These are phyloP conservation scores for Xylaria bambusicola DNA, from an alignment of 495 filamentous ascomycete species.

Conservation along the genomic window DNA sequence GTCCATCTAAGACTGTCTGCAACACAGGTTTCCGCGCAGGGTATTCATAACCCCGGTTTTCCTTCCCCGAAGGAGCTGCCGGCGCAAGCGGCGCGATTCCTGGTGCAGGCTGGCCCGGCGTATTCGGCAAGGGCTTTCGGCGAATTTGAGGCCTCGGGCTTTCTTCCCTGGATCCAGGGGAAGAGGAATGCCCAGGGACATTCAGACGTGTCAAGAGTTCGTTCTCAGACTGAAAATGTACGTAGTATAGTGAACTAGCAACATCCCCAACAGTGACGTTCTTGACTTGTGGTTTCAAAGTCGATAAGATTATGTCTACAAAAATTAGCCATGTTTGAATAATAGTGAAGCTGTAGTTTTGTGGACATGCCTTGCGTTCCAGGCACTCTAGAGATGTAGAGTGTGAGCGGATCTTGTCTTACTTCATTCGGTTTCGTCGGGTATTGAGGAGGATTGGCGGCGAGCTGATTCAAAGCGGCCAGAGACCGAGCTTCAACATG, in stretches of 20 bases:
- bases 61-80: conserved; percentile 24
- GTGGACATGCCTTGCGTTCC: conserved; percentile 72
- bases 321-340: conserved; percentile 20
- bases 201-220: conserved; percentile 49
- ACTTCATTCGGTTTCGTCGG: conserved; percentile 70
- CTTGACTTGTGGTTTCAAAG: conserved; percentile 81
- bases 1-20: not conserved
- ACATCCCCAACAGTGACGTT: conserved; percentile 88
- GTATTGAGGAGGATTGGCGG: conserved; percentile 83
- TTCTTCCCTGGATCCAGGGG: conserved; percentile 51
- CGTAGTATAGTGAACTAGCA: conserved; percentile 83
- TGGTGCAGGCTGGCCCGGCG: conserved; percentile 24
- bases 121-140: conserved; percentile 45
- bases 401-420: conserved; percentile 64
- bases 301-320: conserved; percentile 89
- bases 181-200: conserved; percentile 39
- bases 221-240: conserved; percentile 71
- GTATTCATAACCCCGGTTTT: conserved; percentile 22
- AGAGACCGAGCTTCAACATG: conserved; percentile 80
- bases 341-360: conserved; percentile 15
- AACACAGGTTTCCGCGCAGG: conserved; percentile 19
- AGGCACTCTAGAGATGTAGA: conserved; percentile 92
- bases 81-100: conserved; percentile 11
- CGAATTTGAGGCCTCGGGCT: conserved; percentile 44
- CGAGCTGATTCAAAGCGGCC: conserved; percentile 74